Evolutionary conservation across 2,329 filamentous ascomycete species (phyloP).

Genomic region (Xenoacremonium recifei): DNA sequence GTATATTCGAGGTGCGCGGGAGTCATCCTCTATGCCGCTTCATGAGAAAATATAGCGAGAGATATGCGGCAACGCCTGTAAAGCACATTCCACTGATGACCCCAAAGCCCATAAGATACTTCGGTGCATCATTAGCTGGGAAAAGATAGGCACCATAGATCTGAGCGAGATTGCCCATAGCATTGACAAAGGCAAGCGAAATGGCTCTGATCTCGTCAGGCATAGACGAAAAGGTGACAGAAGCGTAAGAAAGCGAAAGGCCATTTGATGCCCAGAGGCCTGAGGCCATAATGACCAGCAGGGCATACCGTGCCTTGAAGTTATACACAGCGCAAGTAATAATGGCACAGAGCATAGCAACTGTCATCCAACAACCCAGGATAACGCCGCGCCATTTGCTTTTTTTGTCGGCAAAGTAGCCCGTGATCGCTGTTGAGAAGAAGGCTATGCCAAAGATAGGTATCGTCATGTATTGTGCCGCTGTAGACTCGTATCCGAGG

Average conservation of each 20-base stretch:
- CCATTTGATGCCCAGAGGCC: conserved; percentile 55
- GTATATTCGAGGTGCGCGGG: too few relatives aligned
- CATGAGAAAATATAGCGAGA: conserved; percentile 3
- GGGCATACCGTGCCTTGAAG: conserved; percentile 49
- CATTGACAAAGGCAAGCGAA: conserved; percentile 51
- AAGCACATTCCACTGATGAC: conserved; percentile 21
- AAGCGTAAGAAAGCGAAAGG: conserved; percentile 49
- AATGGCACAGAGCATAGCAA: conserved; percentile 25
- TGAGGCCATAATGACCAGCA: conserved; percentile 55
- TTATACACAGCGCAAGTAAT: conserved; percentile 48
- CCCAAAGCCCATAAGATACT: conserved; percentile 46
- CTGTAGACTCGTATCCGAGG: conserved; percentile 29
- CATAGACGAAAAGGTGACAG: conserved; percentile 49
- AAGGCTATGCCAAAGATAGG: conserved; percentile 55
- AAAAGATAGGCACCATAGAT: conserved; percentile 57
- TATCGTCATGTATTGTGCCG: conserved; percentile 33
- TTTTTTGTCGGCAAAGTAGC: conserved; percentile 45
- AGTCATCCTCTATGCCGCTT: neutral
- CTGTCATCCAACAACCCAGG: conserved; percentile 8
- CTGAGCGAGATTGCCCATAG: conserved; percentile 53
- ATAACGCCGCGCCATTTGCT: conserved; percentile 20
- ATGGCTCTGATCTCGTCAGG: conserved; percentile 46
- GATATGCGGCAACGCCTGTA: conserved; percentile 10
- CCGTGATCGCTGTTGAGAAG: conserved; percentile 45
- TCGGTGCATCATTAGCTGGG: conserved; percentile 45